Base-by-base conservation (phyloP, 2,329 filamentous ascomycete species). In the Trichoderma hamatum region DNA sequence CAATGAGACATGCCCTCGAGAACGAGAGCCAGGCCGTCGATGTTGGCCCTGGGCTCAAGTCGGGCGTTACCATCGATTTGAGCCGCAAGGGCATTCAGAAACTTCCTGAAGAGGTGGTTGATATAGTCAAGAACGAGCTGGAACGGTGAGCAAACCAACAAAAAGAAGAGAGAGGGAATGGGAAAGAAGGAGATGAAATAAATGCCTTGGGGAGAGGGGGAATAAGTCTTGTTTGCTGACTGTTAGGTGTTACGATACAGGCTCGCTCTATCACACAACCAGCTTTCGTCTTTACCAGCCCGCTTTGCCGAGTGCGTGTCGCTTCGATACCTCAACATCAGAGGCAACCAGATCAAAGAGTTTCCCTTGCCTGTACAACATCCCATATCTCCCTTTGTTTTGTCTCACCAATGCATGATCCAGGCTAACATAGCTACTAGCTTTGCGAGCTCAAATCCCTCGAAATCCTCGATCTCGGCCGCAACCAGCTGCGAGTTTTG, bases 391-490 rank as follows among this genome's bases (percentile, higher is more conserved):
- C 63, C 67, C 52, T 54, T 32, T 51, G 34, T 30, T 49, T 19
- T 65, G 16, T 60, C 36, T 16, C 49, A 43, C 43, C 30, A 14
- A n/a, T 28, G 36, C 19, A 58, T 49, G 46, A 21, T 49, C 26
- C 19, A 51, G 30, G 39, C 75, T 78, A 70, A 77, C 70, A 61
- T 66, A 36, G 56, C 26, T 46, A 26, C 49, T 76, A 97, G 94
- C 88, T 98, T 69, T 94, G 95, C 78, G 90, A 94, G 78, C 85
- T 98, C 71, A 90, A 88, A 64, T 92, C 93, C 39, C 87, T 98
- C 67, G 94, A 98, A 80, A 97, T 97, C 70, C 87, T 98, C 71
- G 95, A 98, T 80, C 86, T 98, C 67, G 94, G 94, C 78, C 89
- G 92, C 74, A 98, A 98, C 78, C 93, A 91, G 78, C 89, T 98